A percentile compares a stretch with the other conserved stretches of the same genome.
These are phyloP conservation scores for Furcasterigmium furcatum DNA, from an alignment of 2,329 filamentous ascomycete species.

Conservation along the genomic window DNA sequence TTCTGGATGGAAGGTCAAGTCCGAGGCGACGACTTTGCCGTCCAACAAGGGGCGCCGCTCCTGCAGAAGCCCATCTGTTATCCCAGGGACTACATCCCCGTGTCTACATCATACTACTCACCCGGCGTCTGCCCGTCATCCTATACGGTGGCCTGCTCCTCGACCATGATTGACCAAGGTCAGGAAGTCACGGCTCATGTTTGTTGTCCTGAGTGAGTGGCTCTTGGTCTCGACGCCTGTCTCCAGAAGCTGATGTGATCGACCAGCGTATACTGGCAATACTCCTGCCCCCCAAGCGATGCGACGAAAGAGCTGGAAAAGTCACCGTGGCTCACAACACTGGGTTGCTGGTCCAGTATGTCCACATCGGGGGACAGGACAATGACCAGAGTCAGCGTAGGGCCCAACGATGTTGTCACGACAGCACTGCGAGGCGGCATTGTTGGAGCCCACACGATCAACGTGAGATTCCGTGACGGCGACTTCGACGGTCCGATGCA, in stretches of 20 bases:
- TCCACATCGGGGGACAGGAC: not conserved
- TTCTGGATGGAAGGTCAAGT: not conserved
- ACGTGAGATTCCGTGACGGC: not conserved
- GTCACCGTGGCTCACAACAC: conserved; percentile 1
- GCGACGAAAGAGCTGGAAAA: not conserved
- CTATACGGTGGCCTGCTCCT: conserved; percentile 1
- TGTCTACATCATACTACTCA: conserved; percentile 1
- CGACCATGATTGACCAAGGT: not conserved
- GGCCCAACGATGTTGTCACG: not conserved
- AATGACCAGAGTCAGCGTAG: not conserved
- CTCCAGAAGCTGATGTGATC: not conserved
- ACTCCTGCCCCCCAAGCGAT: not conserved
- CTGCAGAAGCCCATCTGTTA: conserved; percentile 2
- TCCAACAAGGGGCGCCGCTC: conserved; percentile 1
- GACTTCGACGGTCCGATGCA: not conserved
- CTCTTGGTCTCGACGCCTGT: too few relatives aligned
- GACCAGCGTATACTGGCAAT: not conserved
- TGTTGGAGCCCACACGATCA: not conserved
- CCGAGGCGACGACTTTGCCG: not conserved
- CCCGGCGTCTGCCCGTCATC: not conserved
- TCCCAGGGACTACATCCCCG: not conserved
- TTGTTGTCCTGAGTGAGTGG: not conserved
- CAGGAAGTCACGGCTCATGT: conserved; percentile 1
- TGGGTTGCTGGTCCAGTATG: conserved; percentile 1
- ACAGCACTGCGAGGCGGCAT: not conserved